Conservation (phyloP, 306 rosid species). For the Ormosia emarginata region DNA sequence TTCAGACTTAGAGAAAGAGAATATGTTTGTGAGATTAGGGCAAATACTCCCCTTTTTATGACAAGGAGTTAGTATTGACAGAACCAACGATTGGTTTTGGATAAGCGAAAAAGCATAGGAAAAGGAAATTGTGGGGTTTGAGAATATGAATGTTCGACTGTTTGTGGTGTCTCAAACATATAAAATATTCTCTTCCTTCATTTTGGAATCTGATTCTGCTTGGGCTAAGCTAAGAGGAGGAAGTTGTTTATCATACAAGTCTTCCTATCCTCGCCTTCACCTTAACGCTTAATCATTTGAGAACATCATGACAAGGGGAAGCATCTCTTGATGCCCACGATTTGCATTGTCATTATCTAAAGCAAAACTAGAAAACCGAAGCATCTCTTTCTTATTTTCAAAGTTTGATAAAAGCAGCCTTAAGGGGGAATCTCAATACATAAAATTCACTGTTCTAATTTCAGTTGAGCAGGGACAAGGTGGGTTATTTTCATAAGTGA, state of each 20-base stretch:
- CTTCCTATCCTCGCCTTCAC: slow-evolving; percentile 35
- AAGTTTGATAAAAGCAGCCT: slow-evolving; percentile 7
- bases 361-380: background rate
- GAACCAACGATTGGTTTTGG: slow-evolving; percentile 4
- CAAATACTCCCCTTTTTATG: slow-evolving; percentile 47
- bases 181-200: slow-evolving; percentile 12
- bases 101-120: background rate
- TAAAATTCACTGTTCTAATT: background rate
- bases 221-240: background rate
- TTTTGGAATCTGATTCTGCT: slow-evolving; percentile 42
- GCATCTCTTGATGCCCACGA: slow-evolving; percentile 20
- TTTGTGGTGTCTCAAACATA: background rate
- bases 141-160: slow-evolving; percentile 22
- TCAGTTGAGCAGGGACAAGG: background rate
- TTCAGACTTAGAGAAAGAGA: background rate
- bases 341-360: background rate
- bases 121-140: slow-evolving; percentile 10
- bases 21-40: background rate
- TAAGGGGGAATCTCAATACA: background rate
- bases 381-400: slow-evolving; percentile 26
- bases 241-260: background rate
- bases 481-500: background rate
- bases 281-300: slow-evolving; percentile 10
- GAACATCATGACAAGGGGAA: slow-evolving; percentile 21
- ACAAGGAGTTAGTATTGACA: slow-evolving; percentile 21